These are phyloP conservation scores for Chlorokybus atmophyticus DNA, from an alignment of 139 green algal genomes.

Conservation along the genomic window DNA sequence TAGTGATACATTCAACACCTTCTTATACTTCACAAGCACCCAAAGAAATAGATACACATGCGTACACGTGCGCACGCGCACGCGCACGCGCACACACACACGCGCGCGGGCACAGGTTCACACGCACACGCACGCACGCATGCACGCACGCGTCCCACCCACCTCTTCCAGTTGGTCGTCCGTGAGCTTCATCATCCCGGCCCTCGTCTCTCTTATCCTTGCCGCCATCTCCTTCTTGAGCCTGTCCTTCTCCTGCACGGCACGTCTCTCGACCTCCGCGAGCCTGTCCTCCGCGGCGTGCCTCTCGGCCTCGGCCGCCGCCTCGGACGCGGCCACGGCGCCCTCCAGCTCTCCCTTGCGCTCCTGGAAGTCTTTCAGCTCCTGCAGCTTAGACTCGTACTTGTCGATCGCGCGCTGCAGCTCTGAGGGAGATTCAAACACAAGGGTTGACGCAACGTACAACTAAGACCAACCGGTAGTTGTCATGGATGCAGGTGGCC, in stretches of 20 bases:
- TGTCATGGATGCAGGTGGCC: too few relatives aligned
- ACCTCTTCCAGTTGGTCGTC: slow-evolving; percentile 68
- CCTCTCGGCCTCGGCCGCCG: slow-evolving; percentile 8
- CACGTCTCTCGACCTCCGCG: slow-evolving; percentile 53
- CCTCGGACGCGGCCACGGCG: slow-evolving; percentile 1
- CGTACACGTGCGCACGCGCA: too few relatives aligned
- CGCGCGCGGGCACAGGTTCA: too few relatives aligned
- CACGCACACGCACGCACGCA: too few relatives aligned
- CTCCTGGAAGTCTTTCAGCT: slow-evolving; percentile 55
- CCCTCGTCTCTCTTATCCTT: slow-evolving; percentile 59
- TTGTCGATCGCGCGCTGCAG: too few relatives aligned
- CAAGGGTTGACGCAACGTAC: too few relatives aligned
- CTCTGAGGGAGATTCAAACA: too few relatives aligned
- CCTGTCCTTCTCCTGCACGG: slow-evolving; percentile 63
- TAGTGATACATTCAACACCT: too few relatives aligned
- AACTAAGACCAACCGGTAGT: too few relatives aligned
- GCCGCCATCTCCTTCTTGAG: slow-evolving; percentile 52
- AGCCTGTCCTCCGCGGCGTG: slow-evolving; percentile 3
- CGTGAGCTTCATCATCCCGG: slow-evolving; percentile 47
- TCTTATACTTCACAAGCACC: too few relatives aligned
- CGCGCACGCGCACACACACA: too few relatives aligned
- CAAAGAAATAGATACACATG: too few relatives aligned
- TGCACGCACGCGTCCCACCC: slow-evolving; percentile 36
- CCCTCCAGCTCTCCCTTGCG: slow-evolving; percentile 1
- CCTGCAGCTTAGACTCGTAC: slow-evolving; percentile 51